Conservation (phyloP, 768 basidiomycete species). For the Panaeolus papilionaceus region DNA sequence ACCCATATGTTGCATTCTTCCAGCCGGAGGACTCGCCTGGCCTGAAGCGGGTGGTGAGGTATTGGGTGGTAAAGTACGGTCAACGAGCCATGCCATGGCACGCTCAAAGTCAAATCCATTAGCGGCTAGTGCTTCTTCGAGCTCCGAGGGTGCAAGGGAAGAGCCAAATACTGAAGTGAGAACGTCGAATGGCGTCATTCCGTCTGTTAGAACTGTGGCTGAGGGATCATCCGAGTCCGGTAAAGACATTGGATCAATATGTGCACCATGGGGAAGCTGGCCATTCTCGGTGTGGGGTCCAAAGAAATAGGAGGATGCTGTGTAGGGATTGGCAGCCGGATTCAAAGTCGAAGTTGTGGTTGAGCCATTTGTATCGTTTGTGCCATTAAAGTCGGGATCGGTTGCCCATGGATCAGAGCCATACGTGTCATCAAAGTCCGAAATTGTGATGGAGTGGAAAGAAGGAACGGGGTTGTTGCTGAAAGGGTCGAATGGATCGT, state of each 20-base stretch:
- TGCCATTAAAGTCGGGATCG: constrained; percentile 20
- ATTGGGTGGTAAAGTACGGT: constrained; percentile 57
- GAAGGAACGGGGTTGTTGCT: constrained; percentile 55
- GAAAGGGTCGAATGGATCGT: constrained; percentile 87
- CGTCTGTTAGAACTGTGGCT: constrained; percentile 74
- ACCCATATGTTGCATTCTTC: constrained; percentile 65
- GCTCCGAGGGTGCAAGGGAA: constrained; percentile 85
- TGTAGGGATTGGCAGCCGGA: not conserved
- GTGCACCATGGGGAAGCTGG: constrained; percentile 21
- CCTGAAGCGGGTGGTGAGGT: constrained; percentile 13
- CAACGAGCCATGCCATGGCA: constrained; percentile 94
- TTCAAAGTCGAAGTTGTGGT: not conserved
- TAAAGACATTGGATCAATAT: constrained; percentile 5
- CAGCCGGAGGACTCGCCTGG: constrained; percentile 10
- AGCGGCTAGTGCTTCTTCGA: constrained; percentile 89
- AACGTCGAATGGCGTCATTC: constrained; percentile 98
- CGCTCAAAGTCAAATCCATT: constrained; percentile 95
- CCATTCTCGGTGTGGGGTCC: constrained; percentile 13
- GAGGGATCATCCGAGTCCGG: constrained; percentile 50
- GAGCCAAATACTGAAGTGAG: constrained; percentile 94
- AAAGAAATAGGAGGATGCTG: constrained; percentile 13
- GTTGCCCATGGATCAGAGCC: constrained; percentile 50
- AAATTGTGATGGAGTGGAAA: constrained; percentile 67
- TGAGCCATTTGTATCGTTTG: not conserved
- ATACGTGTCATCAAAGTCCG: constrained; percentile 62